phyloP scores from a whole-genome alignment of 2,329 filamentous ascomycete genomes.

The Diplodia seriata region DNA sequence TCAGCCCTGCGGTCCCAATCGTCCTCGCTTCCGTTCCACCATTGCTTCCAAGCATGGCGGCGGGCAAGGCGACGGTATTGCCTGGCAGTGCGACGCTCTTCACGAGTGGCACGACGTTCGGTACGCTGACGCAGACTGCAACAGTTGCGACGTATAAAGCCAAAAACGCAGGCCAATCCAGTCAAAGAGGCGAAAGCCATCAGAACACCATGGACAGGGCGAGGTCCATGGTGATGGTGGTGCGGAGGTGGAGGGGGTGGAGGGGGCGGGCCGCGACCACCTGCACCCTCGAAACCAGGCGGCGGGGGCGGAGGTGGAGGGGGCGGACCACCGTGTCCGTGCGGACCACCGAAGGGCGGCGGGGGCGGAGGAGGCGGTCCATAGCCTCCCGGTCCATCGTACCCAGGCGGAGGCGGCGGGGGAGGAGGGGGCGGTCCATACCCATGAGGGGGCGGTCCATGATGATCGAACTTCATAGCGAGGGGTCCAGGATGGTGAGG shows the following conservation, averaged over 20 bases:
- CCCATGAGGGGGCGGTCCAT: constrained; percentile 32
- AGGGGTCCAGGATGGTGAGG: neutral
- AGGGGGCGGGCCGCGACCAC: neutral
- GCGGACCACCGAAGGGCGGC: constrained; percentile 16
- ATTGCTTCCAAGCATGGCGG: constrained; percentile 58
- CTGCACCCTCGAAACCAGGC: constrained; percentile 26
- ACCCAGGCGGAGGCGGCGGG: constrained; percentile 11
- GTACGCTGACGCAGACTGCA: constrained; percentile 54
- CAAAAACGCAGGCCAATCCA: constrained; percentile 54
- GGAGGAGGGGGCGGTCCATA: constrained; percentile 13
- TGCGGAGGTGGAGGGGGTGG: constrained; percentile 26
- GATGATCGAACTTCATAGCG: constrained; percentile 30
- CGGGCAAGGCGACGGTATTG: constrained; percentile 62
- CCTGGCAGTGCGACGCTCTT: constrained; percentile 60
- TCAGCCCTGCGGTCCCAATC: constrained; percentile 46
- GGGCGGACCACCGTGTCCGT: constrained; percentile 31
- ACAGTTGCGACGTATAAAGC: constrained; percentile 56
- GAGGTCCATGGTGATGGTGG: constrained; percentile 23
- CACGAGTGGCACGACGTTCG: constrained; percentile 59
- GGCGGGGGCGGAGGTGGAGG: constrained; percentile 33
- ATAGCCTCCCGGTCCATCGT: constrained; percentile 4
- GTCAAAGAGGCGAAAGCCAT: constrained; percentile 55
- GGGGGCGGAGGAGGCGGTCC: constrained; percentile 16
- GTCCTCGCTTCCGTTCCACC: constrained; percentile 53
- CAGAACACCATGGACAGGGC: constrained; percentile 44